These are phyloP conservation scores for Zygnema cylindricum DNA, from an alignment of 139 green algal genomes.

Conservation along the genomic window DNA sequence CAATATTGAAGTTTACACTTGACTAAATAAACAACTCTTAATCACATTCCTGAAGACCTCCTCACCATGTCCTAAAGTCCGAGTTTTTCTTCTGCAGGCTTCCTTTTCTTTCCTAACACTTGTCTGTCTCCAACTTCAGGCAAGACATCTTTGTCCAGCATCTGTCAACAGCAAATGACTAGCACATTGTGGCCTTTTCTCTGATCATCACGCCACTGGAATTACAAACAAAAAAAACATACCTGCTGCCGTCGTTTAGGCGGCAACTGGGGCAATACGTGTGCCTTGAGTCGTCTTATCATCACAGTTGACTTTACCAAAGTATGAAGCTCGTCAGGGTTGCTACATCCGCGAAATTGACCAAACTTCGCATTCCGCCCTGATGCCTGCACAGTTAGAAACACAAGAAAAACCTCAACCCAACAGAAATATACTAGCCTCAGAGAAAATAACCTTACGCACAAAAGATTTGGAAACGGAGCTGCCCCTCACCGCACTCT, in stretches of 20 bases:
- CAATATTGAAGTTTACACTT: too few relatives aligned
- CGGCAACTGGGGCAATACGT: conserved; percentile 91
- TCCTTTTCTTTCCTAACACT: too few relatives aligned
- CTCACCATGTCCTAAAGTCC: too few relatives aligned
- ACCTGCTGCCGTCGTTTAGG: conserved; percentile 84
- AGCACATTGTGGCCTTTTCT: too few relatives aligned
- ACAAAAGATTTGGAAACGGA: not conserved
- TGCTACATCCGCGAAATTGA: conserved; percentile 36
- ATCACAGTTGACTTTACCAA: conserved; percentile 82
- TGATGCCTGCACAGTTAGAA: not conserved
- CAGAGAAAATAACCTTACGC: too few relatives aligned
- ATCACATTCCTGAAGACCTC: too few relatives aligned
- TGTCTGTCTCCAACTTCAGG: too few relatives aligned
- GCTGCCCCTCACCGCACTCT: not conserved
- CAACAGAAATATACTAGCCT: too few relatives aligned
- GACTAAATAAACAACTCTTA: too few relatives aligned
- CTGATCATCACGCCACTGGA: not conserved
- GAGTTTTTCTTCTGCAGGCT: too few relatives aligned
- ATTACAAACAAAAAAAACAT: not conserved
- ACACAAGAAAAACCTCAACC: not conserved
- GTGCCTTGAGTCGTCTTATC: conserved; percentile 88
- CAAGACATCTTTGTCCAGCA: too few relatives aligned
- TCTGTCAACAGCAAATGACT: too few relatives aligned
- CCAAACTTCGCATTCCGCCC: conserved; percentile 31
- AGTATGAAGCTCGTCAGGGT: conserved; percentile 79